Evolutionary conservation across 352 stramenopile species (phyloP).

Genomic region (Globisporangium orthogonon): DNA sequence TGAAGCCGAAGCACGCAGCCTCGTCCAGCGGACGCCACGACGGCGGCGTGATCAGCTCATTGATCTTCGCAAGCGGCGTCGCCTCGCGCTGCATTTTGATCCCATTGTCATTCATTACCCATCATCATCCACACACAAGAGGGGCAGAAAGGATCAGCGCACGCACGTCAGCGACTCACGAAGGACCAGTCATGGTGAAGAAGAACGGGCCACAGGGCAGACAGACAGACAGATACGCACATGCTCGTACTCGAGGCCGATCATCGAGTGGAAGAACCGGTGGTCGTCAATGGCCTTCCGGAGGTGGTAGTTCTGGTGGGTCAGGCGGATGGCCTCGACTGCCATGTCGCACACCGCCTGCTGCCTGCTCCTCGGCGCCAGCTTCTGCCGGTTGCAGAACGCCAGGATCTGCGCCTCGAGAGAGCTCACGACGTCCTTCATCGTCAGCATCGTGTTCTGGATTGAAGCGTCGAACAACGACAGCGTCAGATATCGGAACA

Average conservation of each 20-base stretch:
- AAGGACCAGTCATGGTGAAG: no score
- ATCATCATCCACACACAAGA: neutral
- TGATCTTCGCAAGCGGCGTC: constrained; percentile 12
- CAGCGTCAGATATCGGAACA: neutral
- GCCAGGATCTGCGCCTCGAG: constrained; percentile 28
- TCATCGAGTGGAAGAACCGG: constrained; percentile 53
- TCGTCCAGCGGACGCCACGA: constrained; percentile 38
- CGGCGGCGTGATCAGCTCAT: constrained; percentile 20
- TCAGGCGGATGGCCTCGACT: constrained; percentile 34
- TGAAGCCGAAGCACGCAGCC: constrained; percentile 29
- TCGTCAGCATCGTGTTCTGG: constrained; percentile 44
- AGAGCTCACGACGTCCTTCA: constrained; percentile 37
- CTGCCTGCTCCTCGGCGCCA: constrained; percentile 10
- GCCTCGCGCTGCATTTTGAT: constrained; percentile 37
- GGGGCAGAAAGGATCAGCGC: neutral
- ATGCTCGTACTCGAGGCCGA: constrained; percentile 53
- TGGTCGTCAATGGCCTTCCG: constrained; percentile 41
- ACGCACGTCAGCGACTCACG: neutral
- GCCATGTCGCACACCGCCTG: constrained; percentile 29
- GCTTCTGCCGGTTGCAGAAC: constrained; percentile 20
- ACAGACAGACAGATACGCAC: constrained; percentile 16
- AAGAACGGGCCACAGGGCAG: no score
- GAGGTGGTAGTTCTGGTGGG: constrained; percentile 48
- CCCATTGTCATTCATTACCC: no score
- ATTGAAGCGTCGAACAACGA: neutral